Percentiles rank a stretch among this genome's conserved stretches.
These are phyloP conservation scores for Ruellia speciosa DNA, from an alignment of 305 asterid genomes.

Conservation along the genomic window DNA sequence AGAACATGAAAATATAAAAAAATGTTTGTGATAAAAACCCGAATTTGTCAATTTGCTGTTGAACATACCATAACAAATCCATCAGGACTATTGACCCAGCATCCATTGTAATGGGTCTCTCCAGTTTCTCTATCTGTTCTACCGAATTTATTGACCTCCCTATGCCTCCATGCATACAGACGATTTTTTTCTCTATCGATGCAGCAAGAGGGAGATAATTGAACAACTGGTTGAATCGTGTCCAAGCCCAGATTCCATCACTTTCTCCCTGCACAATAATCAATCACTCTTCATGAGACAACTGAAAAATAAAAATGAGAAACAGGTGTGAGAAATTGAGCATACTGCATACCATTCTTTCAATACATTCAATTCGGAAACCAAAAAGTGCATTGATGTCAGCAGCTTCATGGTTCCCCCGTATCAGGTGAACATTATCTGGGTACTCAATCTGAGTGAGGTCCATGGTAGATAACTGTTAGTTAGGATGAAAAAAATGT, in stretches of 20 bases:
- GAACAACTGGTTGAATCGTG: conserved; percentile 89
- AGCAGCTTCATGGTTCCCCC: conserved; percentile 99
- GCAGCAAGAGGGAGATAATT: conserved; percentile 97
- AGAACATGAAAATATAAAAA: conserved; percentile 14
- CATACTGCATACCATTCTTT: conserved; percentile 72
- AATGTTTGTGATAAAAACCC: background rate
- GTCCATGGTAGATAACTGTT: conserved; percentile 18
- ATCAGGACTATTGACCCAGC: conserved; percentile 90
- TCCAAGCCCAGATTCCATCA: conserved; percentile 99
- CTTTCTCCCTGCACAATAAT: conserved; percentile 72
- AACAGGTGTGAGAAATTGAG: background rate
- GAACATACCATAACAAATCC: conserved; percentile 88
- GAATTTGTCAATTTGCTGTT: conserved; percentile 17
- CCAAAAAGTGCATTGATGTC: conserved; percentile 98
- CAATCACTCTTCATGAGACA: conserved; percentile 23
- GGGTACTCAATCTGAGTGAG: conserved; percentile 75
- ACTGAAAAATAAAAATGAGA: background rate
- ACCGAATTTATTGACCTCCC: conserved; percentile 93
- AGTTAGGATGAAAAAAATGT: conserved; percentile 7
- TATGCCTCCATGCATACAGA: conserved; percentile 99
- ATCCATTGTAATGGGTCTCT: conserved; percentile 99
- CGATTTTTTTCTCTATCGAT: conserved; percentile 88
- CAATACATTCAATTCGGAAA: conserved; percentile 97
- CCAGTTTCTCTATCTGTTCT: conserved; percentile 94
- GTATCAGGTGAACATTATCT: conserved; percentile 87